Base-by-base conservation (phyloP, 345 rosid species). In the Salix dunnii region DNA sequence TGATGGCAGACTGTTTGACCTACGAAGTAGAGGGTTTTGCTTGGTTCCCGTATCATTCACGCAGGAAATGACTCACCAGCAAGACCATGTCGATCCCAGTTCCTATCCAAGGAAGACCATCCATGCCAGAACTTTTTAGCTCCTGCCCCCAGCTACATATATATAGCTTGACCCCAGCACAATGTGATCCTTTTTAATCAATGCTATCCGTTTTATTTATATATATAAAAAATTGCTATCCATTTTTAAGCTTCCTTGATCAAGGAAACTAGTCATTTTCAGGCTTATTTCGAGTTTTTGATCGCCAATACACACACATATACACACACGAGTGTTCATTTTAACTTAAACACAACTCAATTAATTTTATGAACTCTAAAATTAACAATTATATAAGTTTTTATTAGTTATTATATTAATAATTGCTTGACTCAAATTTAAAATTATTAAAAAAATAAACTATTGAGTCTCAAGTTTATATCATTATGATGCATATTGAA, bases 11-110 rank as follows among this genome's bases (percentile, higher is more conserved):
- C 28, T 73, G 58, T 17, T 31, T 42, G 87, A 84, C 75, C 79
- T 88, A 23, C 75, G 82, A 76, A 84, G 84, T 76, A 77, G 84
- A 82, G 94, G 91, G 6, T 81, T 90, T 28, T 90, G 94, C 78
- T 83, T 90, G 83, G 85, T 87, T 77, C 90, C 94, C 6, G 46
- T 79, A 31, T 82, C 90, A 70, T 60, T 76, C 2, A 51, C 80
- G 58, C 79, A 83, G 69, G 78, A 67, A 51, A 80, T 74, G 72
- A 66, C 79, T 14, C 46, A 31, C 3, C 40, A 68, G 42, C 12
- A 28, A 5, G 42, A 67, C 27, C n/a, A 33, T 3, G 33, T 36
- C 38, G 25, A 36, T n/a, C 21, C 46, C 38, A 67, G 6, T 35
- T 20, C 20, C 31, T 3, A 27, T 64, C 1, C 18, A 30, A 30